Evolutionary conservation across 306 rosid species (phyloP).

Genomic region (Vachellia collinsii): DNA sequence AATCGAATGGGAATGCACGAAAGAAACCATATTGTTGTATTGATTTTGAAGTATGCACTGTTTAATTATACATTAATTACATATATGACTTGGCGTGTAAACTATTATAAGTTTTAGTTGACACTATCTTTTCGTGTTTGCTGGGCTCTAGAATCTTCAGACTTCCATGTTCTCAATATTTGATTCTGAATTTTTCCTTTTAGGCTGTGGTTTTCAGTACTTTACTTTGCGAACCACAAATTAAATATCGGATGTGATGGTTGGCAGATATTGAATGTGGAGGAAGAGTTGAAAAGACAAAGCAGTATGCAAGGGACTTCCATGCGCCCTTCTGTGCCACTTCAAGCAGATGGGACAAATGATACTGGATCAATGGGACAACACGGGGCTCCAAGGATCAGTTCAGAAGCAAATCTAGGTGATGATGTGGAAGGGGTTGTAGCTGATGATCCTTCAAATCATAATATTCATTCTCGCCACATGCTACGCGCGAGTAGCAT

Average conservation of each 20-base stretch:
- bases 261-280: constrained; percentile 83
- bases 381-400: constrained; percentile 53
- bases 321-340: constrained; percentile 55
- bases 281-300: constrained; percentile 89
- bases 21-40: background rate
- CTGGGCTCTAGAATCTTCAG: background rate
- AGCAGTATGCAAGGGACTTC: constrained; percentile 56
- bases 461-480: constrained; percentile 58
- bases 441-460: constrained; percentile 67
- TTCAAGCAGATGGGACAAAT: constrained; percentile 65
- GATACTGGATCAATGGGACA: constrained; percentile 71
- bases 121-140: background rate
- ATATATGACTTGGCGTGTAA: background rate
- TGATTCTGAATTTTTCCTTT: background rate
- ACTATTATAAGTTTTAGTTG: background rate
- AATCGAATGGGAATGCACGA: background rate
- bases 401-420: constrained; percentile 61
- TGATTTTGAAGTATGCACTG: background rate
- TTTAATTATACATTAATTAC: background rate
- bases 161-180: background rate
- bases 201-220: constrained; percentile 1
- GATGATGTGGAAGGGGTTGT: constrained; percentile 80
- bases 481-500: constrained; percentile 63
- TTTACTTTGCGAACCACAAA: constrained; percentile 5
- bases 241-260: constrained; percentile 26